Base-by-base conservation (phyloP, 192 early-diverging fungal species). In the Pilaira anomala region DNA sequence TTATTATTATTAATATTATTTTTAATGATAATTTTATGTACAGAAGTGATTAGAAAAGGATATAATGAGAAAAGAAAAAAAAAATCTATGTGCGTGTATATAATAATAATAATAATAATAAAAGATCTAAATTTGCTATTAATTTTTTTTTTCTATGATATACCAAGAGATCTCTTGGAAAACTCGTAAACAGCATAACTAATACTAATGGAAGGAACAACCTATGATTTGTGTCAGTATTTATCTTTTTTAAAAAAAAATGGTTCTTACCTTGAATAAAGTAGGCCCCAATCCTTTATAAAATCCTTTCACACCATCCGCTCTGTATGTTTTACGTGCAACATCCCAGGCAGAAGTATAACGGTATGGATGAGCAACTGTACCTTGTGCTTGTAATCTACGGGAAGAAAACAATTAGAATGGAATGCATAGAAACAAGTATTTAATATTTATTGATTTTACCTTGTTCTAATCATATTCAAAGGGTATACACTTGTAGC, bases 311-410 rank as follows among this genome's bases (percentile, higher is more conserved):
- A 84, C 50, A 41, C 86, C 81, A 56, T 91, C 88, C 12, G 68
- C 25, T 50, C 59, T 57, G 66, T 80, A 88, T 6, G 87, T 87
- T 61, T 83, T 85, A 18, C 73, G 65, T 26, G 87, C 75, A 9
- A 76, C 85, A 72, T 91, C 88, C 59, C 79, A 69, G 18, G 79
- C 80, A 14, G 74, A 78, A 19, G 79, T 83, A 66, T 91, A 91
- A 22, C 66, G 71, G 29, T 81, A 73, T 40, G 89, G 89, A 66
- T 91, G 88, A 22, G 80, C 81, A 3, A 86, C 81, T 1, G 88
- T 90, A 14, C 88, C 88, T 65, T 91, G 89, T n/a, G 88, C 88
- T 76, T 91, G 89, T 61, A 91, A 68, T 68, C 88, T 87, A 59
- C 28, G 45, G 19, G 40, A 5, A n/a, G 16, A 26, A 50, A 18